Evolutionary conservation across 192 early-diverging fungal species (phyloP).

Genomic region (Podila clonocystis): DNA sequence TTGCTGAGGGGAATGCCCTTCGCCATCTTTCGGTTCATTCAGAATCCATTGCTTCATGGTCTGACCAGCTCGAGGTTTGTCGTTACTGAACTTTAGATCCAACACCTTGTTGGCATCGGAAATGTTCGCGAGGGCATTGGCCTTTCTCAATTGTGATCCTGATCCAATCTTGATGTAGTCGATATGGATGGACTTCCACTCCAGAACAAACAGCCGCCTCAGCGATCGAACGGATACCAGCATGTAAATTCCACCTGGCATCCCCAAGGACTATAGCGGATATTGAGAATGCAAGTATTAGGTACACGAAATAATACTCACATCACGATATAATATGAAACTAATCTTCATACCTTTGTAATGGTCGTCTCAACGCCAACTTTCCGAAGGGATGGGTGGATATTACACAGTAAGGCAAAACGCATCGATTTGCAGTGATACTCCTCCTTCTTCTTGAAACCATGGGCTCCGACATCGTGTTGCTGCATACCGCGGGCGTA

Average conservation of each 20-base stretch:
- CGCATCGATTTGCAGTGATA: constrained; percentile 37
- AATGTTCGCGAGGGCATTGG: background rate
- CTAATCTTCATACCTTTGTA: constrained; percentile 26
- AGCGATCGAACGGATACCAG: too few species aligned
- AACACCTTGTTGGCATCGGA: background rate
- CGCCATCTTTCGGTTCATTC: constrained; percentile 12
- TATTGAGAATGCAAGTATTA: constrained; percentile 16
- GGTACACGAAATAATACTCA: constrained; percentile 14
- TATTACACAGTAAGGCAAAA: constrained; percentile 30
- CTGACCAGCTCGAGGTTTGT: constrained; percentile 30
- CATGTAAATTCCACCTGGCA: too few species aligned
- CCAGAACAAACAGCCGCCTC: background rate
- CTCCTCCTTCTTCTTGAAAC: constrained; percentile 38
- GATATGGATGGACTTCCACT: too few species aligned
- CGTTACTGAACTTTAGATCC: constrained; percentile 4
- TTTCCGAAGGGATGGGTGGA: constrained; percentile 35
- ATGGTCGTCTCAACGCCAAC: constrained; percentile 28
- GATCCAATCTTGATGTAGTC: too few species aligned
- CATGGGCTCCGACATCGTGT: background rate
- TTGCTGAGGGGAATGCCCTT: constrained; percentile 9
- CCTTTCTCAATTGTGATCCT: background rate
- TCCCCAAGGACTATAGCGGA: constrained; percentile 1
- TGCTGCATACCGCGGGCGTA: constrained; percentile 19
- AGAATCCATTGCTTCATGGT: constrained; percentile 44
- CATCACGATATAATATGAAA: constrained; percentile 20